These are phyloP conservation scores for Symbiodinium pilosum DNA, from an alignment of 73 alveolate species.

Conservation along the genomic window DNA sequence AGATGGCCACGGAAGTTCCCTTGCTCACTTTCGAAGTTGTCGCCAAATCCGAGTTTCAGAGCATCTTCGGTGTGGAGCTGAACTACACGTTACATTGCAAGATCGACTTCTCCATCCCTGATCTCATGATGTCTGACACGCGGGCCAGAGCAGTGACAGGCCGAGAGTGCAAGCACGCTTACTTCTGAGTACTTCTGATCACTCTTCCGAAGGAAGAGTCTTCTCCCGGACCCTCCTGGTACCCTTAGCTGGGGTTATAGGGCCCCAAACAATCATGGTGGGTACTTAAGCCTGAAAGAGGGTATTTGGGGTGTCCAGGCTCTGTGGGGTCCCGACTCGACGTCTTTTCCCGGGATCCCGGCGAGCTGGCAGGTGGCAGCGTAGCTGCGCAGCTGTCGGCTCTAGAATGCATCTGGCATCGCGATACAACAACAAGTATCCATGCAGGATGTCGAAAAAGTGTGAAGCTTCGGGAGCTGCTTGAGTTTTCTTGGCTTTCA, in stretches of 20 bases:
- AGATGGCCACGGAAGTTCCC: background rate
- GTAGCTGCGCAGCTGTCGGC: background rate
- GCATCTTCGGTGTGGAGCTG: slow-evolving; percentile 21
- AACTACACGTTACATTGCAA: slow-evolving; percentile 47
- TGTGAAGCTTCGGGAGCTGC: too few relatives aligned
- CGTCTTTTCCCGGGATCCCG: too few relatives aligned
- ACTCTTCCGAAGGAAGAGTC: background rate
- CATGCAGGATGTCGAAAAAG: background rate
- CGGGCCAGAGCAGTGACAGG: slow-evolving; percentile 60
- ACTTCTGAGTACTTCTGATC: background rate
- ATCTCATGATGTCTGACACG: slow-evolving; percentile 80
- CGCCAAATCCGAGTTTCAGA: background rate
- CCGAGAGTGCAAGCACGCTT: slow-evolving; percentile 38
- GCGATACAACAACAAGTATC: background rate
- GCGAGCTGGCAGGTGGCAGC: background rate
- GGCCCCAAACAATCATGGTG: too few relatives aligned
- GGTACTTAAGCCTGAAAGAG: too few relatives aligned
- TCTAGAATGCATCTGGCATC: slow-evolving; percentile 2
- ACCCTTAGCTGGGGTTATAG: too few relatives aligned
- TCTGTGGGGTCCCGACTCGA: too few relatives aligned
- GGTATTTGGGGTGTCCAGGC: too few relatives aligned
- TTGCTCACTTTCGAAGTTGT: background rate
- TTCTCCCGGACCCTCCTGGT: too few relatives aligned
- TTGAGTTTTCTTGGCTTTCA: too few relatives aligned
- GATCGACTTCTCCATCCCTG: slow-evolving; percentile 31